These are phyloP conservation scores for Nothopassalora personata DNA, from an alignment of 2,329 filamentous ascomycete species.

Conservation along the genomic window DNA sequence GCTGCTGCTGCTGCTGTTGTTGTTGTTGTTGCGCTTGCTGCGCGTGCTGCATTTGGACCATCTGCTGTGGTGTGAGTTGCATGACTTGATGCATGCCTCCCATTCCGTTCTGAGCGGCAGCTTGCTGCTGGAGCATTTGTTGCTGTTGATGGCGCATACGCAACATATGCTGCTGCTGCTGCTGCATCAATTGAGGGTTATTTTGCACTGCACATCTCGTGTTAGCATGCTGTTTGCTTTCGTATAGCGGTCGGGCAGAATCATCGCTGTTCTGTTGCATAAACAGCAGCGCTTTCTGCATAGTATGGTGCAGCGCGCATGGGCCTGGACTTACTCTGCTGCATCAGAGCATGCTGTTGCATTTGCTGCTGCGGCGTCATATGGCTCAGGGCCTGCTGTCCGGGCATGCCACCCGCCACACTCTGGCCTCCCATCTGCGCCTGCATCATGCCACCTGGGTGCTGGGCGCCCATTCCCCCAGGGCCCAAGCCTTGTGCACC, in stretches of 20 bases:
- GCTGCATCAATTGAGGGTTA: neutral
- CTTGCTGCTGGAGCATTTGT: constrained; percentile 37
- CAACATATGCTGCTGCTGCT: constrained; percentile 32
- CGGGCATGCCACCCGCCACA: constrained; percentile 49
- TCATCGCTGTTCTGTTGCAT: neutral
- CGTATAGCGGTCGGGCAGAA: neutral
- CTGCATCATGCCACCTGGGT: constrained; percentile 33
- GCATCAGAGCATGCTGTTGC: constrained; percentile 23
- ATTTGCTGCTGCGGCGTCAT: constrained; percentile 58
- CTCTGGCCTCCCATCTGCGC: constrained; percentile 33
- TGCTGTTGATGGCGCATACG: constrained; percentile 47
- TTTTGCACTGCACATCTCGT: neutral
- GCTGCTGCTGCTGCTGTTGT: constrained; percentile 36
- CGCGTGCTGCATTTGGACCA: constrained; percentile 31
- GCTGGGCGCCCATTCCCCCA: constrained; percentile 28
- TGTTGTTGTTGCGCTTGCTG: constrained; percentile 37
- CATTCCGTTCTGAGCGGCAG: constrained; percentile 29
- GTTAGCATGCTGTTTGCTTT: neutral
- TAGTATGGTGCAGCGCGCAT: neutral
- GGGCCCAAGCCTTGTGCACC: constrained; percentile 53
- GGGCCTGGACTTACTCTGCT: constrained; percentile 32
- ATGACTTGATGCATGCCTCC: constrained; percentile 21
- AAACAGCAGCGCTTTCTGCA: neutral
- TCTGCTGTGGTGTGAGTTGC: constrained; percentile 32
- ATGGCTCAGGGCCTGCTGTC: constrained; percentile 67